Evolutionary conservation across 495 filamentous ascomycete genomes (phyloP), one percentile per base, ranked within the genome.

Genomic region (Penicillium crystallinum): DNA sequence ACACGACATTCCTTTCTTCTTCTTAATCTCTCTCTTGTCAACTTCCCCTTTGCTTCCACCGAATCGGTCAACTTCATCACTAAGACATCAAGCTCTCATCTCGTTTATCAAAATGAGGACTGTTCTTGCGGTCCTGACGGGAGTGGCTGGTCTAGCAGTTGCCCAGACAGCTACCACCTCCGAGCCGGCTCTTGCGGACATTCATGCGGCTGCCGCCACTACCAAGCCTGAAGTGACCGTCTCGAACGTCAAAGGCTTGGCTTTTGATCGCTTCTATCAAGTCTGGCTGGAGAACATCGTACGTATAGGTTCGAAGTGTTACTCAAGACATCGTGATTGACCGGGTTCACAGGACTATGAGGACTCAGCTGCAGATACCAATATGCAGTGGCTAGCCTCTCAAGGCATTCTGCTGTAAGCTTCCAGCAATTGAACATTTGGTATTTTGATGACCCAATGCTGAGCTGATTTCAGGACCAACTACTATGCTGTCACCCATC

Each of bases 221-320:
- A 58, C 55, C 17, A 52, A 55, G 47, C 68, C 72, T 12, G 57
- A 66, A 27, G 77, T 76, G 11, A 78, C 83, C 17, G 76, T 70
- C 17, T 82, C 78, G 45, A 61, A 79, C 57, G 80, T 89, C 53
- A 56, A 73, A 56, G 86, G 86, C 22, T 71, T 79, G 52, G 78
- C 76, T 0, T 90, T 89, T 57, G 71, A 88, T 61, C 79, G 84
- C 12, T 81, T 87, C 51, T 76, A 83, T 35, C 77, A 78, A 58
- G 81, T 90, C 64, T 89, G 83, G 82, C 65, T 89, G 27, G 86
- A 89, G 71, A 90, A 89, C 62, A 83, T 79, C 38, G 83, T 88
- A 61, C 14, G 67, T 41, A 17, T 21, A 63, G 61, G 25, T 10
- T 38, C 64, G 48, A 70, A 68, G n/a, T 66, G 29, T 78, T 82